These are phyloP conservation scores for Alternaria rosae DNA, from an alignment of 2,329 filamentous ascomycete genomes.

Conservation along the genomic window DNA sequence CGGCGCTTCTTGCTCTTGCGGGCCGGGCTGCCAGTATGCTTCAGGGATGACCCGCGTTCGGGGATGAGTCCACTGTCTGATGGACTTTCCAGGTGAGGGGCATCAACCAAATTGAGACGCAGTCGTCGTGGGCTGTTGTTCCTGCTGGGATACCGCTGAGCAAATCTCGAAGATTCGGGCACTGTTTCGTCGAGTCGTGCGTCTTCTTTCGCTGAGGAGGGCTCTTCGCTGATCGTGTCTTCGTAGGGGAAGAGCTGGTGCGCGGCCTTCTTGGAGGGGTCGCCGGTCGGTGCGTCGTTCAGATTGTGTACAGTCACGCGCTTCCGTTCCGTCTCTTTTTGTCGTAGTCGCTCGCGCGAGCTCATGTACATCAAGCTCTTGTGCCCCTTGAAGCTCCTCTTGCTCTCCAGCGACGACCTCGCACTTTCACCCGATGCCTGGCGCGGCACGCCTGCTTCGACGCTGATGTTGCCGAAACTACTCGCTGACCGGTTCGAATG, in stretches of 20 bases:
- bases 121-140: constrained; percentile 43
- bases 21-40: constrained; percentile 43
- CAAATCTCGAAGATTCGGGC: constrained; percentile 38
- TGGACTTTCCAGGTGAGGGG: constrained; percentile 33
- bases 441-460: constrained; percentile 44
- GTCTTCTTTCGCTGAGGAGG: constrained; percentile 24
- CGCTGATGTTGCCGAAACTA: constrained; percentile 53
- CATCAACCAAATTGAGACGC: constrained; percentile 35
- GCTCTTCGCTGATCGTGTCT: constrained; percentile 50
- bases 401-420: constrained; percentile 46
- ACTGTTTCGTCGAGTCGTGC: constrained; percentile 11
- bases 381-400: constrained; percentile 47
- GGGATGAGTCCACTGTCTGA: constrained; percentile 43
- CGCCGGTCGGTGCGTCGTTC: constrained; percentile 48
- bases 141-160: constrained; percentile 41
- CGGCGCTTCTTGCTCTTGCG: constrained; percentile 40
- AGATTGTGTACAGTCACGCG: constrained; percentile 56
- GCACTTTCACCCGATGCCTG: constrained; percentile 39
- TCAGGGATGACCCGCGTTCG: constrained; percentile 44
- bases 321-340: constrained; percentile 69
- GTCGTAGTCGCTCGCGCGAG: constrained; percentile 71
- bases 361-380: constrained; percentile 76
- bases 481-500: constrained; percentile 45
- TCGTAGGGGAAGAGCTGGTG: constrained; percentile 42
- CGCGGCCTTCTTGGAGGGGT: constrained; percentile 30